Conservation (phyloP, 2,329 filamentous ascomycete species). For the Balansia obtecta region DNA sequence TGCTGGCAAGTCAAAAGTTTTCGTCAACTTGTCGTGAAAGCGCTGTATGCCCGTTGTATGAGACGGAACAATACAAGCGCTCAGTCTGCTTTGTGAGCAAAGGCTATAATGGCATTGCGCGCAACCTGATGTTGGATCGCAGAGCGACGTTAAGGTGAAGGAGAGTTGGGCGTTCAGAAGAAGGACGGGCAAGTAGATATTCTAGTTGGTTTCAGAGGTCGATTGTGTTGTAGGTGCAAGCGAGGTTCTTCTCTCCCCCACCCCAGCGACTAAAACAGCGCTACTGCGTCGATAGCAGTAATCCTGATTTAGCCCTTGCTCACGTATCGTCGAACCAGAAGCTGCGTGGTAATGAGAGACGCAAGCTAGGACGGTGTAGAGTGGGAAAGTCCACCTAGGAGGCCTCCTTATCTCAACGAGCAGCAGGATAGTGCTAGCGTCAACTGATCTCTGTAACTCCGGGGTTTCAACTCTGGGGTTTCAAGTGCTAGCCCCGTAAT, state of each 20-base stretch:
- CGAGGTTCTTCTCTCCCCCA: background rate
- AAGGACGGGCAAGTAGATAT: background rate
- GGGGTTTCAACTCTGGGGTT: too few species aligned
- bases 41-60: background rate
- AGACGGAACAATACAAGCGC: background rate
- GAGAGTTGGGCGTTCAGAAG: background rate
- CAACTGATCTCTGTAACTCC: background rate
- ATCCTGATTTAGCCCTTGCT: conserved; percentile 1
- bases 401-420: background rate
- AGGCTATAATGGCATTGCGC: background rate
- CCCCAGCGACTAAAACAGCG: background rate
- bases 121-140: background rate
- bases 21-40: background rate
- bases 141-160: background rate
- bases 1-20: background rate
- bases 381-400: background rate
- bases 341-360: background rate
- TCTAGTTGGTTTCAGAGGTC: background rate
- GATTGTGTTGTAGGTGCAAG: background rate
- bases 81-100: background rate
- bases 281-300: background rate
- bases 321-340: background rate
- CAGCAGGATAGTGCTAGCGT: background rate
- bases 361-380: background rate
- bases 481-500: background rate